phyloP scores from a whole-genome alignment of 768 basidiomycete genomes.

The Suillus americanus region DNA sequence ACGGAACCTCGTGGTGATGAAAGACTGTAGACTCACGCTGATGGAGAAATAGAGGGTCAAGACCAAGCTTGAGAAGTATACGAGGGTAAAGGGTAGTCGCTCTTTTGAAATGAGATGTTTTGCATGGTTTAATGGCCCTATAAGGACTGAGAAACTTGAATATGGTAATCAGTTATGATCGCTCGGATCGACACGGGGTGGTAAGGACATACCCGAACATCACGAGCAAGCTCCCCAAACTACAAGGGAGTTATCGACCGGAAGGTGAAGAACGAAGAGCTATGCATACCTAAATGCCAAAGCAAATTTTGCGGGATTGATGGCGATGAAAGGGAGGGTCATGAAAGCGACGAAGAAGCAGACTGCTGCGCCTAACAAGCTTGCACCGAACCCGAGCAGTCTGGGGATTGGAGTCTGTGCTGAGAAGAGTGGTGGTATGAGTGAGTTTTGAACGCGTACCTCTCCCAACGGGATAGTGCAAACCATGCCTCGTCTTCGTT shows the following conservation, averaged over 20 bases:
- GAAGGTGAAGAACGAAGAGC: neutral
- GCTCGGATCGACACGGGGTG: neutral
- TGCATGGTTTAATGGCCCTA: slow-evolving; percentile 89
- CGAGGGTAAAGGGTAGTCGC: slow-evolving; percentile 76
- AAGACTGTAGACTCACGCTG: slow-evolving; percentile 55
- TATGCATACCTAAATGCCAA: slow-evolving; percentile 70
- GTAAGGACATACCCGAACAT: slow-evolving; percentile 80
- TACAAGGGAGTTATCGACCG: slow-evolving; percentile 28
- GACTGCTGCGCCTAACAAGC: slow-evolving; percentile 84
- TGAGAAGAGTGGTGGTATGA: neutral
- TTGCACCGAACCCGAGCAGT: slow-evolving; percentile 87
- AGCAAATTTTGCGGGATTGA: slow-evolving; percentile 90
- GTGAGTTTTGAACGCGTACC: slow-evolving; percentile 42
- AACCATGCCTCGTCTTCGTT: slow-evolving; percentile 98
- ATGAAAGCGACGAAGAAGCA: slow-evolving; percentile 94
- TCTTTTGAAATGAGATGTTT: slow-evolving; percentile 86
- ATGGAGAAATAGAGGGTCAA: slow-evolving; percentile 92
- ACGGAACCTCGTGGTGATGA: slow-evolving; percentile 1
- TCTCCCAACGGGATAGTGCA: slow-evolving; percentile 90
- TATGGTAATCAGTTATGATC: neutral
- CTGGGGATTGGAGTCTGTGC: slow-evolving; percentile 36
- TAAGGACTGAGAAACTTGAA: slow-evolving; percentile 73
- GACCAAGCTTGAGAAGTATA: slow-evolving; percentile 82
- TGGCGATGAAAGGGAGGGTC: slow-evolving; percentile 62
- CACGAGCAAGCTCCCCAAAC: slow-evolving; percentile 86